phyloP scores from a whole-genome alignment of 371 early-diverging fungal genomes.

The Capillidium heterosporum region DNA sequence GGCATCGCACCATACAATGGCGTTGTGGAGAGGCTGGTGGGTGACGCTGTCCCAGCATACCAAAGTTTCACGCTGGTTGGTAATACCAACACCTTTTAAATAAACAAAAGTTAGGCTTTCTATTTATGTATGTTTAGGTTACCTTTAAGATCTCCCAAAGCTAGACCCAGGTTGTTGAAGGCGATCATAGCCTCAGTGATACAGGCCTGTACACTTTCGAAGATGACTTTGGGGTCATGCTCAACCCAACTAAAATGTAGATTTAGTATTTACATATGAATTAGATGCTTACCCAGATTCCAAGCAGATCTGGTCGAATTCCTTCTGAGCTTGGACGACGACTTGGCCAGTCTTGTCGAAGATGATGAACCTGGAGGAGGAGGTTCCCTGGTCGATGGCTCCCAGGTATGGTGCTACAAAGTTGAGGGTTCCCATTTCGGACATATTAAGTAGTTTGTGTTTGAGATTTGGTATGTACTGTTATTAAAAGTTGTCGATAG shows the following conservation, averaged over 20 bases:
- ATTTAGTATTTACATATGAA: neutral
- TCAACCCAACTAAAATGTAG: conserved; percentile 57
- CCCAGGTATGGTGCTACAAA: conserved; percentile 39
- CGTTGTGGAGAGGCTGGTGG: conserved; percentile 67
- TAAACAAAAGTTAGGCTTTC: neutral
- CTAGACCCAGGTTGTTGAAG: conserved; percentile 36
- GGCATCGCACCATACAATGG: conserved; percentile 89
- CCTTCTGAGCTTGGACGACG: conserved; percentile 59
- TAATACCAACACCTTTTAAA: conserved; percentile 64
- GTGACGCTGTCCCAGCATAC: conserved; percentile 76
- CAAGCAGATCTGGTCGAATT: conserved; percentile 63
- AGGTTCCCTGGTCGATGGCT: conserved; percentile 92
- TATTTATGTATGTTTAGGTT: neutral
- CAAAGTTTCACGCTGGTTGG: conserved; percentile 91
- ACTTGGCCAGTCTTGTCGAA: conserved; percentile 64
- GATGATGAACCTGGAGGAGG: conserved; percentile 80
- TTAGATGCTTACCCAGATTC: conserved; percentile 44
- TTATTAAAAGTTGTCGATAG: too few species aligned
- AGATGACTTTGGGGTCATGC: conserved; percentile 65
- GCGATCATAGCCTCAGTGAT: conserved; percentile 45
- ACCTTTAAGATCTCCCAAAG: conserved; percentile 40
- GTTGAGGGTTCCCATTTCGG: neutral
- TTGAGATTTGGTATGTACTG: too few species aligned
- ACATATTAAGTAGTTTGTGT: too few species aligned
- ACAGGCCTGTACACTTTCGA: conserved; percentile 49